phyloP scores from a whole-genome alignment of 2,329 filamentous ascomycete genomes.

The Botryotinia convoluta region DNA sequence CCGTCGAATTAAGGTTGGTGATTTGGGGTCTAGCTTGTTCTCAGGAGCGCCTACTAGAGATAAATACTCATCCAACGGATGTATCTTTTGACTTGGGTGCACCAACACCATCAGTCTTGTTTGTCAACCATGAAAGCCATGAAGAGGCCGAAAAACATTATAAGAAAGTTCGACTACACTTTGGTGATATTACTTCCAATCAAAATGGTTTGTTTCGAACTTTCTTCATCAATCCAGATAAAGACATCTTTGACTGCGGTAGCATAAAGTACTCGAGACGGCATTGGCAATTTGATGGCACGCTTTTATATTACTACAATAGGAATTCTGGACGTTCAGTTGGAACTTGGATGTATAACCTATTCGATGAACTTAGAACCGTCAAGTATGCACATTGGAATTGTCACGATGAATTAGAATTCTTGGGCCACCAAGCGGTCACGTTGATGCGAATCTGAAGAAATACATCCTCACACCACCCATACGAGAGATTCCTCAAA shows the following conservation, averaged over 20 bases:
- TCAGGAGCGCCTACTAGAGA: not conserved
- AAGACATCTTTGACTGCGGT: not conserved
- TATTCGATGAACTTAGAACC: not conserved
- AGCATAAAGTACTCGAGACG: too few relatives aligned
- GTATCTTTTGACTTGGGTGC: not conserved
- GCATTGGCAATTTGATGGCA: not conserved
- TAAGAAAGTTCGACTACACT: not conserved
- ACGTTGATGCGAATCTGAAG: not conserved
- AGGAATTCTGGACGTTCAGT: not conserved
- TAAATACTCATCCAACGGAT: not conserved
- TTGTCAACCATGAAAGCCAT: not conserved
- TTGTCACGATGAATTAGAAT: not conserved
- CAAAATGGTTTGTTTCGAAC: not conserved
- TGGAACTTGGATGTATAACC: not conserved
- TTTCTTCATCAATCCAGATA: not conserved
- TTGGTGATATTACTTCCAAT: fast-evolving
- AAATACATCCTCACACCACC: not conserved
- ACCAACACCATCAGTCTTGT: not conserved
- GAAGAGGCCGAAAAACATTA: not conserved
- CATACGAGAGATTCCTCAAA: not conserved
- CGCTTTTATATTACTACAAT: not conserved
- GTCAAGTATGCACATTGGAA: not conserved
- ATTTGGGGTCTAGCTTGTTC: not conserved
- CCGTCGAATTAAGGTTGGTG: not conserved
- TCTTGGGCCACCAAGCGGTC: not conserved